Base-by-base conservation (phyloP, 225 moss, liverwort and hornwort species). In the Pseudoscleropodium purum region DNA sequence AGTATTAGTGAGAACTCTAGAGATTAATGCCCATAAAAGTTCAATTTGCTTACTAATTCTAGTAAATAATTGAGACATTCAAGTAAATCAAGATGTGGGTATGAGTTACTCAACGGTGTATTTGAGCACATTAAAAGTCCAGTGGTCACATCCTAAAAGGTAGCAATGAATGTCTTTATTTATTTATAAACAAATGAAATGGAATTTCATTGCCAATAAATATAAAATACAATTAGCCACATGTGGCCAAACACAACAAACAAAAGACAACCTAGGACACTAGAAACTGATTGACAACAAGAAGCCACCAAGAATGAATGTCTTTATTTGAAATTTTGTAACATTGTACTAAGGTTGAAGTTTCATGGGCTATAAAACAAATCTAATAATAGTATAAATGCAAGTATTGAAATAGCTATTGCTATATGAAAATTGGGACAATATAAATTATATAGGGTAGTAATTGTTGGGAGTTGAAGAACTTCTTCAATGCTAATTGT, bases 1-100 rank as follows among this genome's bases (percentile, higher is more conserved):
- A 41, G 25, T 15, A 70, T 1, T 0, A 25, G 0, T 41, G 39
- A 70, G 25, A 39, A 1, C 3, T 25, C 3, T 4, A 39, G 0
- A 70, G 1, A 13, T 70, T 8, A 7, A 7, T 69, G 2, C 13
- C n/a, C 0, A 24, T 24, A 7, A 0, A 3, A 2, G 3, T 47
- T 17, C 19, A 75, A 47, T 49, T 49, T 75, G 4, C 20, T 75
- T 2, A 33, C 20, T 20, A 49, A 33, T 49, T 49, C 9, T 31
- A 33, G 3, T 23, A 24, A 13, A 70, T 70, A 70, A 70, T 24
- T 39, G 7, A 39, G 15, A 25, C 7, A 8, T 75, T 51, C 13
- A 49, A 75, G 8, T 33, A 20, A 49, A 75, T 49, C 13, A 75
- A 49, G 4, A 51, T 3, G 20, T 5, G 4, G 18, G 4, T 30